phyloP scores from a whole-genome alignment of 495 filamentous ascomycete genomes.

The Hypoxylon perforatum region DNA sequence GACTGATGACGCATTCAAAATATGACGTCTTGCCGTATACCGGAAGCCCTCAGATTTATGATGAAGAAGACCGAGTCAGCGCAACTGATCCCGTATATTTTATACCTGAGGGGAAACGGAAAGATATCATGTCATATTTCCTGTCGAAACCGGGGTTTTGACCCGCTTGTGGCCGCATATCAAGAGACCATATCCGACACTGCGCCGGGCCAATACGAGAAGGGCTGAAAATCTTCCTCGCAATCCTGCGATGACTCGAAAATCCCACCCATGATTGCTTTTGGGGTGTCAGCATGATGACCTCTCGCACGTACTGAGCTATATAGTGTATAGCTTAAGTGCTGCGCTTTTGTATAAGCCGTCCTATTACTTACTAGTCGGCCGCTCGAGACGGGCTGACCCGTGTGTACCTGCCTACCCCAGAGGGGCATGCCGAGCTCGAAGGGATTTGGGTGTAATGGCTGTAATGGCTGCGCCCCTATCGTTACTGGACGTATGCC shows the following conservation, averaged over 20 bases:
- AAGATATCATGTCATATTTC: constrained; percentile 72
- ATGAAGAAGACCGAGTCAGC: constrained; percentile 62
- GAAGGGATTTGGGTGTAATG: constrained; percentile 28
- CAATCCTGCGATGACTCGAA: constrained; percentile 37
- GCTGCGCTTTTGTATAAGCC: constrained; percentile 23
- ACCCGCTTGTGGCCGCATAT: constrained; percentile 51
- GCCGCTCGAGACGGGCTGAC: constrained; percentile 25
- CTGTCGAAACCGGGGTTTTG: constrained; percentile 65
- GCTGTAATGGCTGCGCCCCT: constrained; percentile 37
- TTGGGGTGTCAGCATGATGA: constrained; percentile 24
- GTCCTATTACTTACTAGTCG: constrained; percentile 18
- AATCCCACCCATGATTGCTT: constrained; percentile 14
- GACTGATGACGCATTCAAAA: constrained; percentile 67
- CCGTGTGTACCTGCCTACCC: constrained; percentile 31
- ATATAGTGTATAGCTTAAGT: constrained; percentile 30
- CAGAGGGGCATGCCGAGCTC: constrained; percentile 23
- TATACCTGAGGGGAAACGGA: constrained; percentile 76
- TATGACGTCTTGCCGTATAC: constrained; percentile 69
- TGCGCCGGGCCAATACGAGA: constrained; percentile 45
- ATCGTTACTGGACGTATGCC: constrained; percentile 40
- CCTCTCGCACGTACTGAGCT: constrained; percentile 33
- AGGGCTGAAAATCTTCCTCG: constrained; percentile 34
- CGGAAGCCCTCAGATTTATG: constrained; percentile 61
- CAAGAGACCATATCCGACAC: constrained; percentile 47
- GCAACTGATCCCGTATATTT: constrained; percentile 86